phyloP scores from a whole-genome alignment of 202 grass and related monocot species.

The Setaria italica region DNA sequence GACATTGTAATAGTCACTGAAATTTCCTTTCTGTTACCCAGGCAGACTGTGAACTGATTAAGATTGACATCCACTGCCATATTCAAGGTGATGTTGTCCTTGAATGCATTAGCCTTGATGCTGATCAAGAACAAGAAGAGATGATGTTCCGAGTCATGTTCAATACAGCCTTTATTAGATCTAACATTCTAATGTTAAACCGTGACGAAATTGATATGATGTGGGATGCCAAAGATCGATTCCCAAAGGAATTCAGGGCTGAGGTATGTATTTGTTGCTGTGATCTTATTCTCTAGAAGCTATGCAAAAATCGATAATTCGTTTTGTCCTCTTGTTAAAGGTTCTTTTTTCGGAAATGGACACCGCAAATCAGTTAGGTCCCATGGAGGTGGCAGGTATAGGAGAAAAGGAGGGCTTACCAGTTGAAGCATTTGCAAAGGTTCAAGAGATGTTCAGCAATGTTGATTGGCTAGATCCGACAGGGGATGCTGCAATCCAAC shows the following conservation, averaged over 20 bases:
- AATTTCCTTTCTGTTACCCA: constrained; percentile 53
- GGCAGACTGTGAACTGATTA: constrained; percentile 94
- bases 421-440: constrained; percentile 92
- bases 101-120: constrained; percentile 93
- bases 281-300: constrained; percentile 25
- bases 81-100: constrained; percentile 98
- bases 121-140: constrained; percentile 69
- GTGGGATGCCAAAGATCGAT: constrained; percentile 93
- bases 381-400: constrained; percentile 62
- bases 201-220: constrained; percentile 89
- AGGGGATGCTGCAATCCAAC: constrained; percentile 64
- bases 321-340: constrained; percentile 56
- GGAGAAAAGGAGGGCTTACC: constrained; percentile 94
- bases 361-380: constrained; percentile 56
- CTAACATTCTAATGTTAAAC: constrained; percentile 98
- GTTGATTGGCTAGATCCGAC: constrained; percentile 90
- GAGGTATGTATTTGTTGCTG: constrained; percentile 65
- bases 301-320: constrained; percentile 37
- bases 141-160: constrained; percentile 99
- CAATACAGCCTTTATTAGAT: constrained; percentile 95
- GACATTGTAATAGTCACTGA: constrained; percentile 11
- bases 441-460: constrained; percentile 93
- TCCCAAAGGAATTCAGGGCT: constrained; percentile 84
- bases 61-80: constrained; percentile 96
- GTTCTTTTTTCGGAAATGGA: constrained; percentile 96